Percentiles rank a stretch among this genome's conserved stretches.
These are phyloP conservation scores for Jatropha curcas DNA, from an alignment of 345 rosid species.

Conservation along the genomic window DNA sequence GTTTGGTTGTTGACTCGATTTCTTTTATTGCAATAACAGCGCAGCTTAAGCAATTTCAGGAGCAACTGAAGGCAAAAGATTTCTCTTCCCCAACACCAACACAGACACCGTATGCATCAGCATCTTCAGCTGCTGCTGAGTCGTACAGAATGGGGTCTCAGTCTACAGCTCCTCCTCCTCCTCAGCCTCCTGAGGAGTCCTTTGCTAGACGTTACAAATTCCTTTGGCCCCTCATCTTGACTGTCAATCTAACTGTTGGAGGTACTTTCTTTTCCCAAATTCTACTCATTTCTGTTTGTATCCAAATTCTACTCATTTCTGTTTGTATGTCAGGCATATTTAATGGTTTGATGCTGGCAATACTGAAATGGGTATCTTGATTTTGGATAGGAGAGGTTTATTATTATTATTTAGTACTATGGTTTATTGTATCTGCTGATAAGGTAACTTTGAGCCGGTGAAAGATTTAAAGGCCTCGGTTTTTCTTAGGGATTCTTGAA, in stretches of 20 bases:
- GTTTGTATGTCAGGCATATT: background rate
- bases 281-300: background rate
- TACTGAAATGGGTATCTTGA: slow-evolving; percentile 11
- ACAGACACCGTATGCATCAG: slow-evolving; percentile 41
- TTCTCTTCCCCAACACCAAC: slow-evolving; percentile 32
- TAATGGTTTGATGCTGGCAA: slow-evolving; percentile 5
- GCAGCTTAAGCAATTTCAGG: slow-evolving; percentile 50
- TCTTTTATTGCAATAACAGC: slow-evolving; percentile 39
- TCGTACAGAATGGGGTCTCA: slow-evolving; percentile 62
- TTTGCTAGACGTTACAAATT: slow-evolving; percentile 80
- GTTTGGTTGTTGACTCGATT: slow-evolving; percentile 13
- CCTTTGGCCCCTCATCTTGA: slow-evolving; percentile 76
- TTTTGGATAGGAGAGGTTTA: slow-evolving; percentile 6
- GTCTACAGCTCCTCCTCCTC: slow-evolving; percentile 36
- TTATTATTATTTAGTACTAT: background rate
- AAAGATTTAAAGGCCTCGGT: background rate
- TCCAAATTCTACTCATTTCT: too few relatives aligned
- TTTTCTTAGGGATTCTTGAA: background rate
- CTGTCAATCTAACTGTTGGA: slow-evolving; percentile 77
- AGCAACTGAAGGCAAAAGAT: slow-evolving; percentile 41
- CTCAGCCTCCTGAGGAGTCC: slow-evolving; percentile 68
- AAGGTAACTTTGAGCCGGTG: background rate
- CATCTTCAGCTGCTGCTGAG: slow-evolving; percentile 59
- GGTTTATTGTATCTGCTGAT: background rate
- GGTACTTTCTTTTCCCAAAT: slow-evolving; percentile 38